Evolutionary conservation across 169 alveolate species (phyloP).

Genomic region (Plasmodium gaboni): DNA sequence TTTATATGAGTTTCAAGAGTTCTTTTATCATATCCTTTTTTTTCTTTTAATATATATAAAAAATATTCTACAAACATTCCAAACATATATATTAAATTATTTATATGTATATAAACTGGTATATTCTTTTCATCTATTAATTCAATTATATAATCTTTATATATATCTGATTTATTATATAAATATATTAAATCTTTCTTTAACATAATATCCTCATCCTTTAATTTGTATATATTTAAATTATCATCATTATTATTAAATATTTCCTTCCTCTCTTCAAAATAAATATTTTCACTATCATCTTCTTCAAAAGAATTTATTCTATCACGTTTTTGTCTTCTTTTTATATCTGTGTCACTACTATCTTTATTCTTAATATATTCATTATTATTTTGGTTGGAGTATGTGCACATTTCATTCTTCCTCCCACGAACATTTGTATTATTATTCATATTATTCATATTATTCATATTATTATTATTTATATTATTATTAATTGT

Average conservation of each 20-base stretch:
- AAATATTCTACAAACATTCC: constrained; percentile 21
- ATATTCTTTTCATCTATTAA: background rate
- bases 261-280: background rate
- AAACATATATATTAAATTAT: constrained; percentile 18
- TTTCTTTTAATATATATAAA: constrained; percentile 28
- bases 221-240: background rate
- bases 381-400: background rate
- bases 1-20: constrained; percentile 30
- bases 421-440: background rate
- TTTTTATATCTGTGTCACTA: background rate
- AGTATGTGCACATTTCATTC: background rate
- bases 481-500: too few relatives aligned
- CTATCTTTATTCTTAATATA: background rate
- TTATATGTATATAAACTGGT: constrained; percentile 21
- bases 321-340: background rate
- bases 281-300: background rate
- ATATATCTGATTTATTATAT: too few relatives aligned
- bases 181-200: too few relatives aligned
- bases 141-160: background rate
- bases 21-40: constrained; percentile 46
- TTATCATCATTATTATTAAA: background rate
- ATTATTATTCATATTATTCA: background rate
- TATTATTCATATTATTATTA: background rate
- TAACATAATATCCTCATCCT: background rate
- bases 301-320: constrained; percentile 8